Percentiles rank a stretch among this genome's conserved stretches.
Evolutionary conservation across 2,329 filamentous ascomycete species (phyloP).

Genomic region (Trematosphaeria pertusa): DNA sequence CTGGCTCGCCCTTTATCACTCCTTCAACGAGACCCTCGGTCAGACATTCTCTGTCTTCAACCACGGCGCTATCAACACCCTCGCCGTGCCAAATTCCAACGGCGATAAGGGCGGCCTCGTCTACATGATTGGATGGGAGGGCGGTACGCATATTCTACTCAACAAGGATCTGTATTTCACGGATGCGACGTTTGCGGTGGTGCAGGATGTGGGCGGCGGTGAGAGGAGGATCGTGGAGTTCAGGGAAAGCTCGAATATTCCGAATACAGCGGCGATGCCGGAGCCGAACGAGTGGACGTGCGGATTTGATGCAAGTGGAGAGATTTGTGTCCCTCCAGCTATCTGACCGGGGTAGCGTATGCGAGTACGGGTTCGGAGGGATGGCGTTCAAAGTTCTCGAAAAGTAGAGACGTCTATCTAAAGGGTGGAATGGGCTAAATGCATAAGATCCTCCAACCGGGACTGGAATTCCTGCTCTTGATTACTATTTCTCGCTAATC

Average conservation of each 20-base stretch:
- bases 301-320: conserved; percentile 22
- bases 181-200: conserved; percentile 39
- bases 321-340: too few relatives aligned
- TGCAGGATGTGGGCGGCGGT: conserved; percentile 27
- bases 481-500: too few relatives aligned
- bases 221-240: conserved; percentile 40
- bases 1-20: conserved; percentile 34
- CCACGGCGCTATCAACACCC: conserved; percentile 36
- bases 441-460: too few relatives aligned
- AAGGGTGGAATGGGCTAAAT: too few relatives aligned
- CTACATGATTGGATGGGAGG: conserved; percentile 43
- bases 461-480: too few relatives aligned
- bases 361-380: too few relatives aligned
- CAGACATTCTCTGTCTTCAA: conserved; percentile 35
- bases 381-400: too few relatives aligned
- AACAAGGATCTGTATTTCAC: conserved; percentile 37
- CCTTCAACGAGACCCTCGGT: conserved; percentile 36
- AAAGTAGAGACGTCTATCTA: too few relatives aligned
- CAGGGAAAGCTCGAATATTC: conserved; percentile 41
- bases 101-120: conserved; percentile 42
- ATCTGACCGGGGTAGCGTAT: too few relatives aligned
- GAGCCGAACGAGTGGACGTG: conserved; percentile 31
- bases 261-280: conserved; percentile 33
- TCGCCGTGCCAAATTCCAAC: conserved; percentile 37
- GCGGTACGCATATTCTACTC: conserved; percentile 28